Base-by-base conservation (phyloP, 164 flowering plant species). In the Magnolia sinica region DNA sequence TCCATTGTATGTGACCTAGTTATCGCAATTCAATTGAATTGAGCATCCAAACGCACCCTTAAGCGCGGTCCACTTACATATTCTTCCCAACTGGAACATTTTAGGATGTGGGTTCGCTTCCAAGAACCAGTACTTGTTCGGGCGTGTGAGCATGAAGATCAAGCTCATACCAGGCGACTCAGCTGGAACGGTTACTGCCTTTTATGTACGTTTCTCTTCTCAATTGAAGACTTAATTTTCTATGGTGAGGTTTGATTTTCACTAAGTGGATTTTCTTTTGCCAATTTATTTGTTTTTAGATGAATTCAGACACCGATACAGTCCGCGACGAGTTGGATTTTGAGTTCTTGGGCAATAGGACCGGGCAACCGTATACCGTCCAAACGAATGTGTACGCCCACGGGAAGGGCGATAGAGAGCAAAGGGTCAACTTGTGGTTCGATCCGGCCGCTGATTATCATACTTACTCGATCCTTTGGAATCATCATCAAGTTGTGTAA, bases 141-240 rank as follows among this genome's bases (percentile, higher is more conserved):
- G 92, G 11, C 84, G 84, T 24, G 87, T 89, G 8, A 87, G 90
- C 87, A 87, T 89, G 88, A 87, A 83, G 84, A 86, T 89, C 80
- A 89, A 88, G 84, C 92, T 89, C 76, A 31, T 89, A 52, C 85
- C 92, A 7, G 92, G 92, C 5, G 90, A 89, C 85, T 89, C 92
- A 20, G 92, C 92, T 16, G 91, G 92, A 37, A 89, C 92, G 0
- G 92, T 89, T 82, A 87, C 92, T 37, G 92, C 92, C 51, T 89
- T 87, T 64, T 89, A 87, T 66, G 92, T 89, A 73, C 2, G 84
- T 79, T 13, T 55, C 18, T 55, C 61, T 7, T 16, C 58, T 27
- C 27, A 18, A 8, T 2, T 71, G 51, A 23, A 23, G 20, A 23
- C 50, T 13, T 45, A 29, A 3, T 4, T 27, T 31, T 75, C 11